Evolutionary conservation across 148 eudicot species (phyloP), one percentile per base, ranked within the genome.

Genomic region (Tetragonia tetragonoides): DNA sequence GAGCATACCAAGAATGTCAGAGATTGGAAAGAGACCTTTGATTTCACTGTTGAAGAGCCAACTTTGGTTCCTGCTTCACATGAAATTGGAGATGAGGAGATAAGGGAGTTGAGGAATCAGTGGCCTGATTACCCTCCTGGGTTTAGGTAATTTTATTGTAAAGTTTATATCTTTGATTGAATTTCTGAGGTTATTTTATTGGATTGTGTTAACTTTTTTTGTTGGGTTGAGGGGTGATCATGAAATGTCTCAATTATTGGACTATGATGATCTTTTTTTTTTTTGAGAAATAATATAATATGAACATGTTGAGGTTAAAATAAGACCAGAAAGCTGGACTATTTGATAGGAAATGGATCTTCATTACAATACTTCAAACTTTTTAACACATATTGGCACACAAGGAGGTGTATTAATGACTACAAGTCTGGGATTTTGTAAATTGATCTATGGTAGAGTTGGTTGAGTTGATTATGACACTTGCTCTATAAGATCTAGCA

Each of bases 11-110:
- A 88, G 74, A 88, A 87, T 81, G 88, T 88, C 15, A 86, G 90
- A 62, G 94, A 90, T 38, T 90, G 94, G 94, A 90, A 87, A 75
- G 87, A 90, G 56, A 83, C 88, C 0, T 88, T 90, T 68, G 94
- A 90, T 73, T 86, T 72, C 40, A 80, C 85, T 21, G 83, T 82
- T 10, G 34, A 54, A 49, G 78, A 83, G 39, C 90, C 94, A 0
- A 83, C 87, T 12, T 12, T 83, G 28, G 67, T 84, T 24, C 84
- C 86, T 39, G 86, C 86, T 79, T 87, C 94, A 5, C 78, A 72
- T 66, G 86, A 84, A n/a, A 60, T 81, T 46, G 86, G 73, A 20
- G 88, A 86, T 53, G 38, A 71, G 3, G 70, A 70, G 20, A 51
- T 85, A 4, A 80, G 10, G 39, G 79, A 83, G 74, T 66, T 84